Conservation (phyloP, 2,329 filamentous ascomycete genomes). For the Colletotrichum incanum region DNA sequence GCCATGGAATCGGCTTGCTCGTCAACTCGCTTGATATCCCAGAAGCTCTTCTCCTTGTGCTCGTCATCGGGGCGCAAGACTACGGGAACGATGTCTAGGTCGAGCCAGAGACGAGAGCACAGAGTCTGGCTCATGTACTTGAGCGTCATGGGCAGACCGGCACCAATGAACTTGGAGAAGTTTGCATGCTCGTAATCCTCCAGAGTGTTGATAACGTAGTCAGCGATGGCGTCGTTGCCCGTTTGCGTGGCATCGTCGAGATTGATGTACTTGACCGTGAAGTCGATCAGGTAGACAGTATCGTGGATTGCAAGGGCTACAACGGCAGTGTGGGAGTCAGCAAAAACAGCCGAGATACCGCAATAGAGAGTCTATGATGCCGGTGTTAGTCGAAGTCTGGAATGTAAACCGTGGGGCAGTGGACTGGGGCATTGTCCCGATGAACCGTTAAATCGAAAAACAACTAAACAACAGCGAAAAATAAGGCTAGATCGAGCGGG, state of each 20-base stretch:
- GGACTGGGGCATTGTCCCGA: neutral
- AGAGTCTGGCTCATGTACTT: conserved; percentile 74
- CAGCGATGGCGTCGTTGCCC: conserved; percentile 66
- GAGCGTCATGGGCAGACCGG: conserved; percentile 76
- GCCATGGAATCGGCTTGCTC: conserved; percentile 88
- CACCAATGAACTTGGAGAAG: conserved; percentile 81
- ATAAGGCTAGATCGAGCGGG: neutral
- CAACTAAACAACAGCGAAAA: neutral
- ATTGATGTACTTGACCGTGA: conserved; percentile 73
- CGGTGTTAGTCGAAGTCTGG: neutral
- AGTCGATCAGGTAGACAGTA: conserved; percentile 82
- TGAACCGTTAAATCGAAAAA: neutral
- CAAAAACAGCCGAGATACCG: conserved; percentile 72
- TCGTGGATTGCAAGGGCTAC: conserved; percentile 82
- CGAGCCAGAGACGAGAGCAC: conserved; percentile 81
- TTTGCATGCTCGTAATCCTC: conserved; percentile 75
- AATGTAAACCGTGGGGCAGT: neutral
- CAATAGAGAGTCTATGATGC: conserved; percentile 69
- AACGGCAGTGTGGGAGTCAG: conserved; percentile 66
- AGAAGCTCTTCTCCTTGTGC: conserved; percentile 60
- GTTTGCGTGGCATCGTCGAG: conserved; percentile 57
- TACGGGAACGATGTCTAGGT: conserved; percentile 83
- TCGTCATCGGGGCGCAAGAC: conserved; percentile 69
- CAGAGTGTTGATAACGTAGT: conserved; percentile 72
- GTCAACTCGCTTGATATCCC: conserved; percentile 75